These are phyloP conservation scores for Skeletonema menzelii DNA, from an alignment of 108 stramenopile genomes.

Conservation along the genomic window DNA sequence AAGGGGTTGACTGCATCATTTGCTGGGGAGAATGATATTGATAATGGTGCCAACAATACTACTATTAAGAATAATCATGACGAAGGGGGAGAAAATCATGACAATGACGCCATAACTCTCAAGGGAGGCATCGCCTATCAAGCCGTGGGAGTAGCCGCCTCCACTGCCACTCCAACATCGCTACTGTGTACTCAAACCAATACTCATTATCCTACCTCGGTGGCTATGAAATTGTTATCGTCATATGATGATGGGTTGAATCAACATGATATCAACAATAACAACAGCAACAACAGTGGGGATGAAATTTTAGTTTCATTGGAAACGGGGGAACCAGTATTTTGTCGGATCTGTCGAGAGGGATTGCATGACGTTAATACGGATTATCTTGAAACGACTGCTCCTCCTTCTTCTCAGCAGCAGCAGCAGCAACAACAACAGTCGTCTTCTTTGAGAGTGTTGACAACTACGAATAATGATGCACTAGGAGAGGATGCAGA, in stretches of 20 bases:
- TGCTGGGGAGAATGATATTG: conserved; percentile 1
- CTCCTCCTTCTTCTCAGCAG: conserved; percentile 20
- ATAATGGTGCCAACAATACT: conserved; percentile 10
- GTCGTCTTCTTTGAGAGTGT: neutral
- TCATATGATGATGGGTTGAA: conserved; percentile 75
- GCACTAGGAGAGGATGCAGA: neutral
- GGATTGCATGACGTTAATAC: conserved; percentile 79
- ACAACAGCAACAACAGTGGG: conserved; percentile 5
- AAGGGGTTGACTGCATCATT: too few relatives aligned
- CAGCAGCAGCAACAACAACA: conserved; percentile 12
- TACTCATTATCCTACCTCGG: conserved; percentile 63
- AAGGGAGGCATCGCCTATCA: too few relatives aligned
- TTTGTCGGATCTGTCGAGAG: conserved; percentile 89
- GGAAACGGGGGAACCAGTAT: conserved; percentile 69
- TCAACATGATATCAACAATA: neutral
- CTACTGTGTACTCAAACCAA: conserved; percentile 20
- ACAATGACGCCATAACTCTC: too few relatives aligned
- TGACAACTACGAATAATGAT: neutral
- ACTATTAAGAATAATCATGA: conserved; percentile 18
- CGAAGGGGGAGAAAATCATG: conserved; percentile 32
- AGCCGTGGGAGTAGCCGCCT: neutral
- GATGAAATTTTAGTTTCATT: conserved; percentile 4
- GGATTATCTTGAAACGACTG: conserved; percentile 38
- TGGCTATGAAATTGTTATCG: conserved; percentile 67
- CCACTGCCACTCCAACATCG: neutral